A percentile compares a stretch with the other conserved stretches of the same genome.
Evolutionary conservation across 805 yeast genomes (phyloP).

Genomic region (baker's yeast (Saccharomyces cerevisiae)): DNA sequence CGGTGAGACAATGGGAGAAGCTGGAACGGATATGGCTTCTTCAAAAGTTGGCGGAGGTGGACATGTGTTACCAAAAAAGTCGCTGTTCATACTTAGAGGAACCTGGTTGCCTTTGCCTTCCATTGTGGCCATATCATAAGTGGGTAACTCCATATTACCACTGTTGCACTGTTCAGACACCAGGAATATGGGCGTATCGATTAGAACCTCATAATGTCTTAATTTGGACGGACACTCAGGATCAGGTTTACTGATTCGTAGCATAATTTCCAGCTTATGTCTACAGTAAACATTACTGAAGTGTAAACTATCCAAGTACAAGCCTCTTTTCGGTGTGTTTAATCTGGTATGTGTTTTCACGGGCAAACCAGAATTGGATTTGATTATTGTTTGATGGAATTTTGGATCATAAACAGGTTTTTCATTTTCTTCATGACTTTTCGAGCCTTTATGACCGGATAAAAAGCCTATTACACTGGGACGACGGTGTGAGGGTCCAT

Average conservation of each 20-base stretch:
- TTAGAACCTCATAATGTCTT: slow-evolving; percentile 74
- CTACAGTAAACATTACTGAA: slow-evolving; percentile 52
- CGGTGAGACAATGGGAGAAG: slow-evolving; percentile 36
- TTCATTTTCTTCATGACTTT: not conserved
- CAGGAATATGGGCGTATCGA: slow-evolving; percentile 62
- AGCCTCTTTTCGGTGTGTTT: slow-evolving; percentile 25
- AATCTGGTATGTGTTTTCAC: slow-evolving; percentile 16
- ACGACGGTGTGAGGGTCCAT: slow-evolving; percentile 4
- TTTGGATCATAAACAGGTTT: slow-evolving; percentile 2
- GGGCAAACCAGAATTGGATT: slow-evolving; percentile 14
- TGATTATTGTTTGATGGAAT: slow-evolving; percentile 12
- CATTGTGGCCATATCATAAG: slow-evolving; percentile 25
- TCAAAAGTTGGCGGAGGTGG: slow-evolving; percentile 53
- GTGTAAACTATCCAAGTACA: slow-evolving; percentile 54
- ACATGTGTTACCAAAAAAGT: not conserved
- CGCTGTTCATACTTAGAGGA: not conserved
- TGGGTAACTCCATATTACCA: slow-evolving; percentile 33
- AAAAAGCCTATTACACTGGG: slow-evolving; percentile 17
- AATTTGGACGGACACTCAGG: slow-evolving; percentile 37
- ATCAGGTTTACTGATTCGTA: slow-evolving; percentile 59
- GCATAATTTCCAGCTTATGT: slow-evolving; percentile 62
- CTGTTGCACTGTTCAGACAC: slow-evolving; percentile 36
- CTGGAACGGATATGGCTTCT: slow-evolving; percentile 43
- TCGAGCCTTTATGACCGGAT: slow-evolving; percentile 6
- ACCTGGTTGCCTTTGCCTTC: not conserved